These are phyloP conservation scores for Xerocomus nothofagi DNA, from an alignment of 1,284 basidiomycete genomes.

Conservation along the genomic window DNA sequence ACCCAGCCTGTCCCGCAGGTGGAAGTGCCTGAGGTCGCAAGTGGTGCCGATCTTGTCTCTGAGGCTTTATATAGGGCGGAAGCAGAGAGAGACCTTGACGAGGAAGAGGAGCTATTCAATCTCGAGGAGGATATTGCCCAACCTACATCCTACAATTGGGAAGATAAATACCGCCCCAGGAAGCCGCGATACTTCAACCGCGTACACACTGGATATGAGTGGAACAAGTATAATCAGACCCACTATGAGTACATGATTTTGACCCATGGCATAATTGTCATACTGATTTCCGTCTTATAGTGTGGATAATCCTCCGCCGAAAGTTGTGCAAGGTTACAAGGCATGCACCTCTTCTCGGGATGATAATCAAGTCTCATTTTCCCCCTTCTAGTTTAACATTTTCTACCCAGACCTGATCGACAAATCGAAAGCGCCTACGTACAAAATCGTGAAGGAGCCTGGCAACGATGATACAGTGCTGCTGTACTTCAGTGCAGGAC, in stretches of 20 bases:
- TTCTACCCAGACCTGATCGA: conserved; percentile 97
- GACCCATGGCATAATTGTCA: not conserved
- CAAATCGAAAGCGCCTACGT: conserved; percentile 94
- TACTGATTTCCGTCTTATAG: conserved; percentile 41
- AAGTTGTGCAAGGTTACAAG: conserved; percentile 99
- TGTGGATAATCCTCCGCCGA: conserved; percentile 94
- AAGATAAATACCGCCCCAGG: conserved; percentile 97
- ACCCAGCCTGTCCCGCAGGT: conserved; percentile 50
- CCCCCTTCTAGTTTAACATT: conserved; percentile 74
- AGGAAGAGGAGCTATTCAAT: conserved; percentile 93
- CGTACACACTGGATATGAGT: conserved; percentile 99
- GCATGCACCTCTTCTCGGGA: conserved; percentile 40
- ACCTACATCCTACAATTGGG: conserved; percentile 91
- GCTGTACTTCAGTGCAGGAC: conserved; percentile 92
- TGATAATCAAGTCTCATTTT: conserved; percentile 21
- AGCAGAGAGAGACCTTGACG: conserved; percentile 90
- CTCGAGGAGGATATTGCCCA: conserved; percentile 84
- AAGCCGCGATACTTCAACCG: conserved; percentile 99
- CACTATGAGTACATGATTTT: conserved; percentile 87
- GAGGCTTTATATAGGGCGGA: conserved; percentile 86
- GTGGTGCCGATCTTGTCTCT: conserved; percentile 76
- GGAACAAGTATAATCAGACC: conserved; percentile 99
- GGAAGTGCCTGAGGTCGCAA: conserved; percentile 49
- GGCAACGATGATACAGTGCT: conserved; percentile 95
- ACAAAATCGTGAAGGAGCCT: conserved; percentile 88